Percentiles rank a stretch among this genome's conserved stretches.
Conservation (phyloP, 768 basidiomycete species). For the Tephrocybe sp. region DNA sequence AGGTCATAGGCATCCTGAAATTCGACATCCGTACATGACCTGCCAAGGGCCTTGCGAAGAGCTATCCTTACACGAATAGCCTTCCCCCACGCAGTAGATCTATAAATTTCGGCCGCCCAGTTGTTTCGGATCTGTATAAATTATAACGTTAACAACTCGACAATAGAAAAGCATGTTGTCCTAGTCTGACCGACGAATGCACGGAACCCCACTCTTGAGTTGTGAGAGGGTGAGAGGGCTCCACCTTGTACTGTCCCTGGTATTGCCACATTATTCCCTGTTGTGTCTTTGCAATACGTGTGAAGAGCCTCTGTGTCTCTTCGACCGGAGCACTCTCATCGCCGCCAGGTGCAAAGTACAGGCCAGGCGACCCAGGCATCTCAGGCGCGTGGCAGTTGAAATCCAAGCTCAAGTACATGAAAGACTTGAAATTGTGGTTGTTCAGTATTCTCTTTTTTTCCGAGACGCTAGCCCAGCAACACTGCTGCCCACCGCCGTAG, state of each 20-base stretch:
- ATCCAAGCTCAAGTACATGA: constrained; percentile 1
- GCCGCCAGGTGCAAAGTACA: background rate
- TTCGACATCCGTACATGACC: constrained; percentile 26
- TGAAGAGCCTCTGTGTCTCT: constrained; percentile 19
- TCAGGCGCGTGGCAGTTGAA: constrained; percentile 6
- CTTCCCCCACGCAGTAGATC: constrained; percentile 25
- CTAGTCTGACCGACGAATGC: background rate
- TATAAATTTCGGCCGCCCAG: constrained; percentile 27
- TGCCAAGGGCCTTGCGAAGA: constrained; percentile 23
- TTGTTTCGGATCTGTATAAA: constrained; percentile 5
- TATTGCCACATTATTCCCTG: constrained; percentile 29
- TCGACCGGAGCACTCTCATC: background rate
- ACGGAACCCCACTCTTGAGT: constrained; percentile 22
- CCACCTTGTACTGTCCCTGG: constrained; percentile 32
- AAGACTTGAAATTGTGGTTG: background rate
- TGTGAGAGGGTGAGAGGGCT: constrained; percentile 37
- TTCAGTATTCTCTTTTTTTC: background rate
- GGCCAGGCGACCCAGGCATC: constrained; percentile 4
- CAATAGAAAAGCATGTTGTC: background rate
- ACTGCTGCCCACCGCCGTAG: background rate
- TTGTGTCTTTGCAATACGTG: constrained; percentile 24
- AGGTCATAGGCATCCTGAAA: constrained; percentile 4
- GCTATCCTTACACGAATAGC: background rate
- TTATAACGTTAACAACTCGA: too few species aligned
- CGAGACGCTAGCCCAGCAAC: background rate